A percentile compares a stretch with the other conserved stretches of the same genome.
phyloP scores from a whole-genome alignment of 768 basidiomycete species.

The Chalciporus piperatus region DNA sequence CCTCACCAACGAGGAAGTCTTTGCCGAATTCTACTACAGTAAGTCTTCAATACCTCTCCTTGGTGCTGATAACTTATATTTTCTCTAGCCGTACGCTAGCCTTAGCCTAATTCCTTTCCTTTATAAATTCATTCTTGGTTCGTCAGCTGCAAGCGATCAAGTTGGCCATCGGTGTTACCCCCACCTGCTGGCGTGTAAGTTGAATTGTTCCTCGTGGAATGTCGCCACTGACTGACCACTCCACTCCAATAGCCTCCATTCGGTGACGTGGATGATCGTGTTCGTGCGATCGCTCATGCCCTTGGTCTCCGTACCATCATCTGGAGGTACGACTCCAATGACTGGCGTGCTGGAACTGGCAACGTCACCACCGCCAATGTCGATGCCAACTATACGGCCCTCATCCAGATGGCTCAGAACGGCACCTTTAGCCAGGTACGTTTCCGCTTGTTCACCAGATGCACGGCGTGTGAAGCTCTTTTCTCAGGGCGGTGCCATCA shows the following conservation, averaged over 20 bases:
- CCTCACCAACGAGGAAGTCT: constrained; percentile 59
- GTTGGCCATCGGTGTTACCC: constrained; percentile 52
- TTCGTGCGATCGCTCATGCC: constrained; percentile 64
- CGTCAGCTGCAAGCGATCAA: constrained; percentile 51
- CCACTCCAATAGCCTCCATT: constrained; percentile 47
- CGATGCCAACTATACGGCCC: constrained; percentile 50
- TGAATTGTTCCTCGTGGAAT: background rate
- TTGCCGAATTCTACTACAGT: constrained; percentile 80
- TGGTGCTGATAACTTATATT: constrained; percentile 7
- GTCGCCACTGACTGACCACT: background rate
- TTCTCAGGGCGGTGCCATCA: constrained; percentile 45
- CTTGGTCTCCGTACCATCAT: constrained; percentile 70
- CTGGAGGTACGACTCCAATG: constrained; percentile 69
- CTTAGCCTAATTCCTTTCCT: background rate
- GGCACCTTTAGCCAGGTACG: constrained; percentile 42
- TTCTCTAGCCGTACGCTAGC: constrained; percentile 23
- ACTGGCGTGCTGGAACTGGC: constrained; percentile 64
- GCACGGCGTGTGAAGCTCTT: background rate
- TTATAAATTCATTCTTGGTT: no score
- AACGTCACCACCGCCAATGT: constrained; percentile 44
- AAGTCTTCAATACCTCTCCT: constrained; percentile 14
- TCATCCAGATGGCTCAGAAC: constrained; percentile 46
- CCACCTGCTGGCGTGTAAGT: constrained; percentile 59
- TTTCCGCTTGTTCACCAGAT: background rate
- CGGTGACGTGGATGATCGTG: constrained; percentile 73